Base-by-base conservation (phyloP, 2,329 filamentous ascomycete genomes). In the Orbilia oligospora region DNA sequence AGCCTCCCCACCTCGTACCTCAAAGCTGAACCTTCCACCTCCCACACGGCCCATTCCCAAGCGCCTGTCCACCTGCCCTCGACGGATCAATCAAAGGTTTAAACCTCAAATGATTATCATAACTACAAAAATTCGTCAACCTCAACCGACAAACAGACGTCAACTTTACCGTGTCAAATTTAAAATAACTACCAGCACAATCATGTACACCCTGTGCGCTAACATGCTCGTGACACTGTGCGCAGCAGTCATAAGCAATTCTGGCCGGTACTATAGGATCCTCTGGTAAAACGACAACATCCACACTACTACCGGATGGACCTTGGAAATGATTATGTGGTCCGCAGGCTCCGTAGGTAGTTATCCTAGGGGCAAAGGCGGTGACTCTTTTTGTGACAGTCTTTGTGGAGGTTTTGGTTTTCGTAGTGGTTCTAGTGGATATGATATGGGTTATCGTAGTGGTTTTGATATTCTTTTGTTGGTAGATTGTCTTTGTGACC, bases 51-150 rank as follows among this genome's bases (percentile, higher is more conserved):
- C 72, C 72, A 18, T 77, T n/a, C n/a, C n/a, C n/a, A n/a, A n/a
- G n/a, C n/a, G n/a, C n/a, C n/a, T 77, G 24, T 67, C 69, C 20
- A 71, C 72, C 30, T 20, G 14, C 5, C 72, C 72, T 33, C 20
- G 2, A 63, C 24, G 4, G 16, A n/a, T 9, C 36, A 16, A 46
- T 20, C 20, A 18, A 30, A 5, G 61, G 18, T n/a, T 27, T 36
- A 24, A 77, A 58, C 9, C 5, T 8, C 30, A 48, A 18, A 56
- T 18, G 30, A n/a, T 56, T 41, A 53, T 53, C 48, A 38, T 71
- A 77, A 6, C 66, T 71, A 38, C 72, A 77, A 16, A 77, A 61
- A 61, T 69, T 44, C 22, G 48, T 77, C 24, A 78, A 44, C 38
- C 38, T 71, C 53, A 78, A 38, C 51, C 51, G 64, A 20, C 75